phyloP scores from a whole-genome alignment of 352 stramenopile genomes.

The Globisporangium ultimum region DNA sequence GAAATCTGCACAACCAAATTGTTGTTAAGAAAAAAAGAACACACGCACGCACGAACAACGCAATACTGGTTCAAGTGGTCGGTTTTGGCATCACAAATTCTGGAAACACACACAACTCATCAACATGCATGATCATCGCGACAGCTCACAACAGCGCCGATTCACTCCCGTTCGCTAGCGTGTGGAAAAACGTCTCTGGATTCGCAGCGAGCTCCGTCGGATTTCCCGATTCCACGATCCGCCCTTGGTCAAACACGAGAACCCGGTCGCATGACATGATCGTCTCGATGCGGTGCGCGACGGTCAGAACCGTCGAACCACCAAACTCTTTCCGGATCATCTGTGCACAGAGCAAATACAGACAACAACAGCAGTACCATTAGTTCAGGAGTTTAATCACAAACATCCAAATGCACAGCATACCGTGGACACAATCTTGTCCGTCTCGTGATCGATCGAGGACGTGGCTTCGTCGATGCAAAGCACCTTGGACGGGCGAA shows the following conservation, averaged over 20 bases:
- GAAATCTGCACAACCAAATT: too few species aligned
- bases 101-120: too few species aligned
- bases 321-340: constrained; percentile 92
- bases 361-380: neutral
- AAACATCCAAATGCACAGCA: neutral
- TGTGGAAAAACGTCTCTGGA: constrained; percentile 38
- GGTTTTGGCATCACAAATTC: too few species aligned
- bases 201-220: constrained; percentile 33
- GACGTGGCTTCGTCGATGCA: constrained; percentile 92
- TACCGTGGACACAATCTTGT: constrained; percentile 73
- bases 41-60: too few species aligned
- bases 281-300: constrained; percentile 96
- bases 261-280: constrained; percentile 94
- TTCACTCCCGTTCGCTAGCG: constrained; percentile 19
- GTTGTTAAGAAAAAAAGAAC: too few species aligned
- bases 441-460: constrained; percentile 89
- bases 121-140: too few species aligned
- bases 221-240: constrained; percentile 45
- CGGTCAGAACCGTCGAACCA: constrained; percentile 94
- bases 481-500: constrained; percentile 91
- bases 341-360: constrained; percentile 22
- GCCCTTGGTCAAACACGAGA: constrained; percentile 57
- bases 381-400: neutral
- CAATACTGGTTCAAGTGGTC: too few species aligned
- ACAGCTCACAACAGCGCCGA: neutral